Percentiles rank a stretch among this genome's conserved stretches.
phyloP scores from a whole-genome alignment of 202 grass and related monocot species.

The Saccharum hybrid region DNA sequence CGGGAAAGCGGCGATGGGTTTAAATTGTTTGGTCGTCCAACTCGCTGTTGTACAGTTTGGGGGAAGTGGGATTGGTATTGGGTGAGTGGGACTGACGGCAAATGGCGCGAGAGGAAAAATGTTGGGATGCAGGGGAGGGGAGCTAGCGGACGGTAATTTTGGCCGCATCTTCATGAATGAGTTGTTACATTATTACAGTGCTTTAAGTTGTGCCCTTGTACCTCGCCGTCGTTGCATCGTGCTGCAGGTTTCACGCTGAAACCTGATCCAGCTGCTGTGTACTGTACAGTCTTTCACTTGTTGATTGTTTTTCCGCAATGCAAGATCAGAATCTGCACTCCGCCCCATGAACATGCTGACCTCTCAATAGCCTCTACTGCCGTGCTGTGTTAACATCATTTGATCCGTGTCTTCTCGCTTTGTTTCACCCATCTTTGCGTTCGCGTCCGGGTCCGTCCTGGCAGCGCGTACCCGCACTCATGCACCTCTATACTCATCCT shows the following conservation, averaged over 20 bases:
- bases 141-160: constrained; percentile 28
- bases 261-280: constrained; percentile 14
- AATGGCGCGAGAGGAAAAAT: background rate
- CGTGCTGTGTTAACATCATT: background rate
- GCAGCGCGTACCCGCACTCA: no score
- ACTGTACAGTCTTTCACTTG: constrained; percentile 7
- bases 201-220: background rate
- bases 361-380: background rate
- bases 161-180: constrained; percentile 41
- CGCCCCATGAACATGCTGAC: constrained; percentile 19
- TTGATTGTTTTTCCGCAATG: background rate
- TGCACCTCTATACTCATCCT: no score
- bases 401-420: background rate
- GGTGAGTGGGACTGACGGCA: background rate
- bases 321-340: background rate
- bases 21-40: constrained; percentile 53
- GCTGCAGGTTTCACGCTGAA: constrained; percentile 26
- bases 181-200: constrained; percentile 35
- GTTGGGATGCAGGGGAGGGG: background rate
- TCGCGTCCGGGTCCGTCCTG: no score
- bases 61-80: background rate
- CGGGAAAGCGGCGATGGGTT: constrained; percentile 37
- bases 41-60: constrained; percentile 45
- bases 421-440: background rate
- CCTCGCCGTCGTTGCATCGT: background rate